A percentile compares a stretch with the other conserved stretches of the same genome.
These are phyloP conservation scores for Goffeauzyma gilvescens DNA, from an alignment of 768 basidiomycete species.

Conservation along the genomic window DNA sequence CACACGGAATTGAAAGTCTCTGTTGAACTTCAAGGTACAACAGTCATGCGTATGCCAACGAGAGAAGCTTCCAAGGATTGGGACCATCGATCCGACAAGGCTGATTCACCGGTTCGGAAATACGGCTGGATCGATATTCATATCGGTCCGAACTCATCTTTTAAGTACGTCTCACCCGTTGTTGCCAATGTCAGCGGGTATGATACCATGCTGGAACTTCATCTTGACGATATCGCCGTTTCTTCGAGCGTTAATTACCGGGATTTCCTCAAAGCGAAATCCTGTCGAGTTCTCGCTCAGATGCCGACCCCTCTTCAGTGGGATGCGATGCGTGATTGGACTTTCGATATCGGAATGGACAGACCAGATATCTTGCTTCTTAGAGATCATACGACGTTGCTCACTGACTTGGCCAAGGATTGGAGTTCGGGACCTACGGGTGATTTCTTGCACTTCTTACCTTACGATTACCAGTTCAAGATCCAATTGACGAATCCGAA, in stretches of 20 bases:
- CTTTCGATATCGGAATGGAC: conserved; percentile 49
- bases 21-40: conserved; percentile 58
- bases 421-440: conserved; percentile 69
- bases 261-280: conserved; percentile 53
- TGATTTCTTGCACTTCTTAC: conserved; percentile 65
- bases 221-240: conserved; percentile 57
- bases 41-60: conserved; percentile 67
- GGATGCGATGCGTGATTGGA: conserved; percentile 66
- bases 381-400: conserved; percentile 84
- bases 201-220: conserved; percentile 57
- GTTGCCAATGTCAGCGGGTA: conserved; percentile 55
- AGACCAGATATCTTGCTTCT: conserved; percentile 59
- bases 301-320: conserved; percentile 66
- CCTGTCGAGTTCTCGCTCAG: conserved; percentile 37
- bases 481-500: conserved; percentile 57
- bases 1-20: conserved; percentile 69
- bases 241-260: conserved; percentile 79
- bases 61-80: conserved; percentile 91
- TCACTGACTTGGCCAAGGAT: conserved; percentile 79
- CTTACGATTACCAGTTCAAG: conserved; percentile 55
- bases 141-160: conserved; percentile 62
- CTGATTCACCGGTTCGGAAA: conserved; percentile 40
- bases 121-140: conserved; percentile 48
- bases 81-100: conserved; percentile 78
- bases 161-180: conserved; percentile 71